These are phyloP conservation scores for Hymenoscyphus linearis DNA, from an alignment of 2,329 filamentous ascomycete genomes.

Conservation along the genomic window DNA sequence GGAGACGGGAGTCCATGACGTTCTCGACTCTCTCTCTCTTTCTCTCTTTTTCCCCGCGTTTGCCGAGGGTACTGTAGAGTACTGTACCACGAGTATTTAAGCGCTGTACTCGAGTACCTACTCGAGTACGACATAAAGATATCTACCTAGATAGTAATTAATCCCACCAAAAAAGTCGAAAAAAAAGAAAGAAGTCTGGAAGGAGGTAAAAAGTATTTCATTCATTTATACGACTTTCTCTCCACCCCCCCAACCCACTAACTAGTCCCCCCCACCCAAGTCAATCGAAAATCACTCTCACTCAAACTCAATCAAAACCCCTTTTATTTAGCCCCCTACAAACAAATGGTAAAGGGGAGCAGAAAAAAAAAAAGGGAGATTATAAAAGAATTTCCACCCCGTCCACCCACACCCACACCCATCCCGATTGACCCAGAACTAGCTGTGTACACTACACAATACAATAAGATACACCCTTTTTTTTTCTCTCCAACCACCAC, in stretches of 20 bases:
- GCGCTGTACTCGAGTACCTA: no score
- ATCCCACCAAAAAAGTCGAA: no score
- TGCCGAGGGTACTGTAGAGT: no score
- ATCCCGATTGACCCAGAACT: neutral
- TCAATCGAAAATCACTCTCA: neutral
- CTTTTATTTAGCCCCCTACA: neutral
- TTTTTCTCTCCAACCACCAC: neutral
- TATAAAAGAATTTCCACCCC: neutral
- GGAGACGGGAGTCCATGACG: no score
- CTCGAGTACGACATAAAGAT: no score
- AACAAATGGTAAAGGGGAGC: neutral
- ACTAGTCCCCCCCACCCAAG: neutral
- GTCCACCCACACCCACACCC: neutral
- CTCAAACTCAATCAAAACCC: no score
- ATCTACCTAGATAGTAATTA: no score
- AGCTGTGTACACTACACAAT: slow-evolving; percentile 6
- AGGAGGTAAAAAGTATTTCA: neutral
- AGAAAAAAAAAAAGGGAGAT: neutral
- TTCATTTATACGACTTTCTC: neutral
- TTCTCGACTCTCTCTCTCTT: no score
- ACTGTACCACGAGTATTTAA: no score
- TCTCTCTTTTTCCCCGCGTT: no score
- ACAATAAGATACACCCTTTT: slow-evolving; percentile 7
- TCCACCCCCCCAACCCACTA: no score
- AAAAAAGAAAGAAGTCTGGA: neutral